phyloP scores from a whole-genome alignment of 257 asterid species.

The Primulina eburnea region DNA sequence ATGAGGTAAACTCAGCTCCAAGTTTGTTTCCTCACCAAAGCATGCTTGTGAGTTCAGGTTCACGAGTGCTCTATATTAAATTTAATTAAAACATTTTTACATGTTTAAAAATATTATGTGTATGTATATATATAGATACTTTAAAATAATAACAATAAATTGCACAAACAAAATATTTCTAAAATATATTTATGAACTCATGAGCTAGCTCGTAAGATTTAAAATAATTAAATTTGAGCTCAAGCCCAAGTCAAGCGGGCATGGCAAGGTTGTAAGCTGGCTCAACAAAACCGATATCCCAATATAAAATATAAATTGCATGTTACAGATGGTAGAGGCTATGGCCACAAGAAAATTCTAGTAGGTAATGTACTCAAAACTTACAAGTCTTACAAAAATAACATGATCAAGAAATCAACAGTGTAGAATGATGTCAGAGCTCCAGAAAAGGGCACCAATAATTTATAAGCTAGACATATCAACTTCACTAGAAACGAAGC shows the following conservation, averaged over 20 bases:
- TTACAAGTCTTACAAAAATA: neutral
- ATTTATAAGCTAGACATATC: conserved; percentile 1
- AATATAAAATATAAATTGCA: neutral
- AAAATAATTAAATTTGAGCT: neutral
- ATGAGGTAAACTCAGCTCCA: neutral
- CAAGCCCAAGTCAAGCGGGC: neutral
- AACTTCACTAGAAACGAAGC: neutral
- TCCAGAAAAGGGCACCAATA: neutral
- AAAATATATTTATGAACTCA: no score
- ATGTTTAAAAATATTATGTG: no score
- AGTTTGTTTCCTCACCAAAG: neutral
- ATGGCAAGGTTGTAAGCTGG: neutral
- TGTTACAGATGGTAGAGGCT: neutral
- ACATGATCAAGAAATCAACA: neutral
- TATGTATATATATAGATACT: no score
- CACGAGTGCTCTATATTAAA: neutral
- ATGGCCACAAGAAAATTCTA: neutral
- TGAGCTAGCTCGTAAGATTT: no score
- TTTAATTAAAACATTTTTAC: no score
- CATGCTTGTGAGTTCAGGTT: neutral
- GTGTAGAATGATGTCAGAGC: neutral
- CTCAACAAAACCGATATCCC: neutral
- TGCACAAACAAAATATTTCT: no score
- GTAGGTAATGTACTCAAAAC: neutral
- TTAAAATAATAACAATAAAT: no score